Conservation (phyloP, 2,329 filamentous ascomycete species). For the Talaromyces sp. region DNA sequence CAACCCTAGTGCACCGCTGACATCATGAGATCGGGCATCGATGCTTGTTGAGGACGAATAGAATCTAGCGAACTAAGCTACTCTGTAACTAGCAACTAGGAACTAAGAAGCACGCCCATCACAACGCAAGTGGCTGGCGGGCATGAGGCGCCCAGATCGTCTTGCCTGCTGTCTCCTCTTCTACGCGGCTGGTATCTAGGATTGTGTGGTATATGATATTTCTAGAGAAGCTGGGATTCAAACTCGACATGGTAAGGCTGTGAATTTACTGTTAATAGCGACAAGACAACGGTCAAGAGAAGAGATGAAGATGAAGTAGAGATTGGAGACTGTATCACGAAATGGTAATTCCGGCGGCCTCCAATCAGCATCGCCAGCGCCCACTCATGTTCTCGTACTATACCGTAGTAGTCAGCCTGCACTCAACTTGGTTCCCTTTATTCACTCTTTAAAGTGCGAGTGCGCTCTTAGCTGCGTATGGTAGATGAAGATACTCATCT, state of each 20-base stretch:
- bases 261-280: no score
- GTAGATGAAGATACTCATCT: background rate
- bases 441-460: background rate
- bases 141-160: background rate
- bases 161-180: background rate
- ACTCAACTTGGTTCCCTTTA: background rate
- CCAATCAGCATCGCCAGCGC: constrained; percentile 15
- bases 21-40: constrained; percentile 6
- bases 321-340: background rate
- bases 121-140: constrained; percentile 4
- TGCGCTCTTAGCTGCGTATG: background rate
- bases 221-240: no score
- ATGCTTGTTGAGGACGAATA: background rate
- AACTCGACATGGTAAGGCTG: no score
- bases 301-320: background rate
- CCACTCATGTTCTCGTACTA: constrained; percentile 6
- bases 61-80: no score
- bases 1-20: background rate
- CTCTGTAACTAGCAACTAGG: no score
- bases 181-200: background rate
- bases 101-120: background rate
- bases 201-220: no score
- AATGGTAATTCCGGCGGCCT: background rate
- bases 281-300: no score
- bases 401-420: background rate